These are phyloP conservation scores for Psidium friedrichsthalianum DNA, from an alignment of 345 rosid genomes.

Conservation along the genomic window DNA sequence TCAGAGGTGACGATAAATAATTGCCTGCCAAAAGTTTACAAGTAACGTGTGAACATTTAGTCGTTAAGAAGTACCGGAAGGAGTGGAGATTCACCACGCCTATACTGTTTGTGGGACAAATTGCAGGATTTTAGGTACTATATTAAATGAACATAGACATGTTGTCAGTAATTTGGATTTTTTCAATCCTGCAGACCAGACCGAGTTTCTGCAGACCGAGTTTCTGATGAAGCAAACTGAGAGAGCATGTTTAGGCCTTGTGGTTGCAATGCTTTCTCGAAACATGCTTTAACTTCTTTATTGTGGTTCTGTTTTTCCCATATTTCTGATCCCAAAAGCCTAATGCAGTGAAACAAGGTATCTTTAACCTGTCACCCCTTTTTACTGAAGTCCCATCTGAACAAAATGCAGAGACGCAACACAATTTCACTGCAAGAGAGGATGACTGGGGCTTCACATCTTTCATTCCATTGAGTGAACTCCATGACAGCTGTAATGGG, in stretches of 20 bases:
- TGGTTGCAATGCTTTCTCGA: background rate
- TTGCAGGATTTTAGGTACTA: background rate
- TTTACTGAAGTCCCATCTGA: background rate
- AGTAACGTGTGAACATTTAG: background rate
- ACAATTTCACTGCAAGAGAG: background rate
- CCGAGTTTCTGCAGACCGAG: too few species aligned
- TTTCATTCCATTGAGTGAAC: background rate
- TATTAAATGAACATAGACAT: background rate
- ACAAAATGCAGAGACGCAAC: background rate
- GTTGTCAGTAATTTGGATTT: background rate
- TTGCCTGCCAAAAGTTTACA: background rate
- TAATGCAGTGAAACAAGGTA: background rate
- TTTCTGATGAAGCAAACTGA: background rate
- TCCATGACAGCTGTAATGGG: background rate
- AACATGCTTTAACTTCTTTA: background rate
- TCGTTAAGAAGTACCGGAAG: background rate
- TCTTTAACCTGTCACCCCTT: background rate
- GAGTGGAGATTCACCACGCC: background rate
- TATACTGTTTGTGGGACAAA: background rate
- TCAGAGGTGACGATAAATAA: background rate
- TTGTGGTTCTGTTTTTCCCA: background rate
- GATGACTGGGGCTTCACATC: conserved; percentile 4
- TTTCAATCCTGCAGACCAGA: background rate
- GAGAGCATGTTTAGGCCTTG: background rate
- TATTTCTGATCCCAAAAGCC: background rate